Conservation (phyloP, 345 rosid species). For the Moricandia moricandioides region DNA sequence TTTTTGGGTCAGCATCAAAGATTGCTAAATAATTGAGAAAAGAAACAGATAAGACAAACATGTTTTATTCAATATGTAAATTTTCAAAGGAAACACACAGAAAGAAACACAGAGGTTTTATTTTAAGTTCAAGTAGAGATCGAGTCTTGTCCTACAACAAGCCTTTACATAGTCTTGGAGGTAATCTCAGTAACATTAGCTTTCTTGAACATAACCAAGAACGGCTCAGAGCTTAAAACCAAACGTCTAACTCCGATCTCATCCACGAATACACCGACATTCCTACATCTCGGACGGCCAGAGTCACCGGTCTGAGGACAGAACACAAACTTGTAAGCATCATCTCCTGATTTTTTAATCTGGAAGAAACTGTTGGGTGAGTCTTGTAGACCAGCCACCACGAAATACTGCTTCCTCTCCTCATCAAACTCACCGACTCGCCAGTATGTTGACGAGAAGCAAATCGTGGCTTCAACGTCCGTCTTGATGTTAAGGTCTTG, state of each 20-base stretch:
- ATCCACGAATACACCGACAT: slow-evolving; percentile 50
- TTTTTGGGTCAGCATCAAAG: background rate
- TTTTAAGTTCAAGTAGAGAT: background rate
- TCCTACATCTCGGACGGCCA: slow-evolving; percentile 35
- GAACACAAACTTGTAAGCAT: slow-evolving; percentile 52
- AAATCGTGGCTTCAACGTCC: background rate
- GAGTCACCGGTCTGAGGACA: slow-evolving; percentile 42
- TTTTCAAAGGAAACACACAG: background rate
- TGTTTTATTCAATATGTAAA: slow-evolving; percentile 5
- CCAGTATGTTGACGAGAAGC: slow-evolving; percentile 17
- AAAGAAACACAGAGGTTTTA: background rate
- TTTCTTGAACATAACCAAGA: slow-evolving; percentile 55
- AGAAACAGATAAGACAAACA: background rate
- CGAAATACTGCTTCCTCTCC: background rate
- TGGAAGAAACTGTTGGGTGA: slow-evolving; percentile 55
- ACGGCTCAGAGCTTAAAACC: slow-evolving; percentile 52
- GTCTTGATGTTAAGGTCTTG: slow-evolving; percentile 5
- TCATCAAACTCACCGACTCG: background rate
- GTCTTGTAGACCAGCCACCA: slow-evolving; percentile 41
- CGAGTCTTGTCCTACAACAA: background rate
- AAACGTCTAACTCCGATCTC: slow-evolving; percentile 42
- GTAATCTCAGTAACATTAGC: slow-evolving; percentile 28
- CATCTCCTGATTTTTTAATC: slow-evolving; percentile 43
- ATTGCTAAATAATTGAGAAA: background rate
- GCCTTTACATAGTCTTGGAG: slow-evolving; percentile 20